Evolutionary conservation across 2,329 filamentous ascomycete genomes (phyloP).

Genomic region (Fusarium neocosmosporiellum): DNA sequence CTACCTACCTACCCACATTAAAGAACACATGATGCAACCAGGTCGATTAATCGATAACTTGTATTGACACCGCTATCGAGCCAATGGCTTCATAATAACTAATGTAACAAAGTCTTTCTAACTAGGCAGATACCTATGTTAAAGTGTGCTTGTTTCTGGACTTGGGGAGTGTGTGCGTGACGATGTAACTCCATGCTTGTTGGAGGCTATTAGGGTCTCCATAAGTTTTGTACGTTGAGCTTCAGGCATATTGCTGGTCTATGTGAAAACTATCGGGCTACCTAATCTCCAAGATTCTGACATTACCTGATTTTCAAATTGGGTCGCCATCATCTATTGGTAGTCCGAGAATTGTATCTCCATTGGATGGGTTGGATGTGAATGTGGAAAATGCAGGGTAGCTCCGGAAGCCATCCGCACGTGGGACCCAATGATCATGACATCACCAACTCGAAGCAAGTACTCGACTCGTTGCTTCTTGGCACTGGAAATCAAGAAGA

Average conservation of each 20-base stretch:
- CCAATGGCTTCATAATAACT: neutral
- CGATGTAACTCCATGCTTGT: neutral
- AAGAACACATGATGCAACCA: neutral
- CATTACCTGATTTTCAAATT: neutral
- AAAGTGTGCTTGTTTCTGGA: neutral
- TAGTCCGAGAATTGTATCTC: neutral
- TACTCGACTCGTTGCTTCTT: neutral
- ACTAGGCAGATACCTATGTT: neutral
- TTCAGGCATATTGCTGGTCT: neutral
- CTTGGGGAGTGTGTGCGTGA: neutral
- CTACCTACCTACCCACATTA: neutral
- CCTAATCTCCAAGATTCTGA: neutral
- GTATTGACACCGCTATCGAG: neutral
- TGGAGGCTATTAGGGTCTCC: neutral
- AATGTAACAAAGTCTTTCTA: neutral
- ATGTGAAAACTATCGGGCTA: neutral
- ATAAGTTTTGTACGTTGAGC: neutral
- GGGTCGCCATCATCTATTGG: neutral
- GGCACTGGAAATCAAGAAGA: neutral
- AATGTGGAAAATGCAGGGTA: conserved; percentile 31
- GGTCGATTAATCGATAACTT: neutral
- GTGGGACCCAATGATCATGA: conserved; percentile 22
- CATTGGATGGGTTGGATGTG: neutral
- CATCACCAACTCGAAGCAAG: conserved; percentile 27
- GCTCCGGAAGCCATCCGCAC: neutral